A percentile compares a stretch with the other conserved stretches of the same genome.
phyloP scores from a whole-genome alignment of 2,329 filamentous ascomycete species.

The Phoma sp. region DNA sequence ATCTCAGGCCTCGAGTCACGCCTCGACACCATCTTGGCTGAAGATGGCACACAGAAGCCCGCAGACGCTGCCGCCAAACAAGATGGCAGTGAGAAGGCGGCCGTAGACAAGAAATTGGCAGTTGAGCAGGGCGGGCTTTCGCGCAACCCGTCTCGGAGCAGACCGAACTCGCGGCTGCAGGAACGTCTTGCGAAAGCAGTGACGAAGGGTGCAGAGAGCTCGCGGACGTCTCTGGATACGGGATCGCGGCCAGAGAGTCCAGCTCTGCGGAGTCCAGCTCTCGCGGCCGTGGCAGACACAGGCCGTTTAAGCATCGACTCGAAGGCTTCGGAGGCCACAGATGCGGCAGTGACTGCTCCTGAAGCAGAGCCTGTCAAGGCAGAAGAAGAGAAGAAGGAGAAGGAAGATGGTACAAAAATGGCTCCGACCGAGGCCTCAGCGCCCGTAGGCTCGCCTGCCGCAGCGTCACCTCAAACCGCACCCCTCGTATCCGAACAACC shows the following conservation, averaged over 20 bases:
- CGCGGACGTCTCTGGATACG: conserved; percentile 56
- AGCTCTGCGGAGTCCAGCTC: conserved; percentile 42
- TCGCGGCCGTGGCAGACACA: conserved; percentile 38
- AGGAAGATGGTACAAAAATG: conserved; percentile 21
- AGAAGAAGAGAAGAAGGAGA: conserved; percentile 14
- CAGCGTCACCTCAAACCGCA: conserved; percentile 21
- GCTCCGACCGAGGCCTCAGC: conserved; percentile 36
- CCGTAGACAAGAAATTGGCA: conserved; percentile 37
- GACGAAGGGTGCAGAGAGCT: conserved; percentile 69
- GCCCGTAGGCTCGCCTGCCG: conserved; percentile 9
- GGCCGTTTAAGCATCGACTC: conserved; percentile 55
- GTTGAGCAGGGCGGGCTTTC: conserved; percentile 53
- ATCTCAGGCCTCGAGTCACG: conserved; percentile 93
- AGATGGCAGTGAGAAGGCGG: conserved; percentile 35
- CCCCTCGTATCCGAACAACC: conserved; percentile 47
- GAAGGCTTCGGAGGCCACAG: conserved; percentile 40
- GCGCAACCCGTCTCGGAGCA: conserved; percentile 68
- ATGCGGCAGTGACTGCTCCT: conserved; percentile 18
- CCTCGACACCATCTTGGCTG: conserved; percentile 87
- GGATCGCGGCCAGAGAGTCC: conserved; percentile 63
- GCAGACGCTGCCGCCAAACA: conserved; percentile 45
- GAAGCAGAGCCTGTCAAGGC: conserved; percentile 21
- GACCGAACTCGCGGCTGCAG: conserved; percentile 81
- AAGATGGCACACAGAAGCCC: conserved; percentile 64
- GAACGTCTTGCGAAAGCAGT: conserved; percentile 88